Evolutionary conservation across 331 rosid species (phyloP).

Genomic region (Telfairia occidentalis): DNA sequence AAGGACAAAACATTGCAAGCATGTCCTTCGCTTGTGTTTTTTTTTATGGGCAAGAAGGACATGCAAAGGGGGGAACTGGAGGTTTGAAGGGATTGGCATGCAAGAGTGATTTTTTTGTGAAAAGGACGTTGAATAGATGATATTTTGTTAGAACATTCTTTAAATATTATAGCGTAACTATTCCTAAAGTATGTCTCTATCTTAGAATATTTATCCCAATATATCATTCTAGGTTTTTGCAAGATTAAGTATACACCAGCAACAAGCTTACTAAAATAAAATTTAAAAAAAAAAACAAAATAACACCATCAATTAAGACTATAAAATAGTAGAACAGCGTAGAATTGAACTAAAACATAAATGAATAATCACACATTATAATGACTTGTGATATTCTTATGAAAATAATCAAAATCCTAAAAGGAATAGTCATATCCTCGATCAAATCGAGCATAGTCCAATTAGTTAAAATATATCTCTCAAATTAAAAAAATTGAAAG

Average conservation of each 20-base stretch:
- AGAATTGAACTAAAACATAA: too few species aligned
- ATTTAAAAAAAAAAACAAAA: too few species aligned
- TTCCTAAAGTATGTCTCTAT: background rate
- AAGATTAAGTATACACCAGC: background rate
- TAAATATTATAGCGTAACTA: background rate
- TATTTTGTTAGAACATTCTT: background rate
- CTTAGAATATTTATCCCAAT: background rate
- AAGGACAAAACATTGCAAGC: background rate
- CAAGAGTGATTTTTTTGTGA: background rate
- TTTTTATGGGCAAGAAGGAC: background rate
- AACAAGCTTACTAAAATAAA: background rate
- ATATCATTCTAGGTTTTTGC: background rate
- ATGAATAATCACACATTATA: too few species aligned
- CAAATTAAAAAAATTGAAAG: too few species aligned
- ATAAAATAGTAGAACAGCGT: background rate
- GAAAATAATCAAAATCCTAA: background rate
- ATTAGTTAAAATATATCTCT: too few species aligned
- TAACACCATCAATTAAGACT: background rate
- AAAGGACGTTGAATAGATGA: background rate
- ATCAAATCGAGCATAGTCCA: too few species aligned
- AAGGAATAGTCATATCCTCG: background rate
- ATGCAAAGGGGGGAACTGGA: background rate
- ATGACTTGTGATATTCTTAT: background rate
- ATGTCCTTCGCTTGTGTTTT: background rate
- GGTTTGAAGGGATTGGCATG: background rate